phyloP scores from a whole-genome alignment of 2,329 filamentous ascomycete species.

The Trichoderma aggressivum region DNA sequence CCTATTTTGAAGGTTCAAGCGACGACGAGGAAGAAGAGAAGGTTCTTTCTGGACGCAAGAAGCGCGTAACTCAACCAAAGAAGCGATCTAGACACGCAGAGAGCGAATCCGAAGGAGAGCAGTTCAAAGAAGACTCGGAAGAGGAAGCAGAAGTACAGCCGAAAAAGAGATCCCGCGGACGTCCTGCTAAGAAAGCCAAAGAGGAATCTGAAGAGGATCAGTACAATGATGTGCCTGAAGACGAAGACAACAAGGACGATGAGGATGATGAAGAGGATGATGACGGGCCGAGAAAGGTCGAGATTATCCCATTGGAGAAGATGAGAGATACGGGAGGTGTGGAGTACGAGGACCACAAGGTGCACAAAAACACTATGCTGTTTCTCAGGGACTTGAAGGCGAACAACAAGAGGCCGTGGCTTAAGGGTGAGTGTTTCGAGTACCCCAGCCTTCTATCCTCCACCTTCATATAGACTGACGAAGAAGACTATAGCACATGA shows the following conservation, averaged over 20 bases:
- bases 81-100: constrained; percentile 22
- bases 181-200: constrained; percentile 22
- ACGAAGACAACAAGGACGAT: constrained; percentile 23
- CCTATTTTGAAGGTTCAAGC: constrained; percentile 46
- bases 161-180: constrained; percentile 25
- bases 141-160: constrained; percentile 28
- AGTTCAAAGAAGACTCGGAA: constrained; percentile 24
- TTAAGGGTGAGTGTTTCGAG: constrained; percentile 46
- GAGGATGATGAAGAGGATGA: constrained; percentile 39
- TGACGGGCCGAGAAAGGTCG: constrained; percentile 34
- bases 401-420: constrained; percentile 58
- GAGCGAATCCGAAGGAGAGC: constrained; percentile 23
- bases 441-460: background rate
- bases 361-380: constrained; percentile 57
- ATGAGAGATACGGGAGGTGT: constrained; percentile 34
- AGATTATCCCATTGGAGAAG: constrained; percentile 36
- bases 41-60: constrained; percentile 17
- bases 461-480: background rate
- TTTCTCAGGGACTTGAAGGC: constrained; percentile 58
- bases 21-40: constrained; percentile 24
- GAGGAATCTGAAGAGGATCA: constrained; percentile 24
- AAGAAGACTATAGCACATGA: constrained; percentile 61
- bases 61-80: constrained; percentile 28
- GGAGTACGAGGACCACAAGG: constrained; percentile 48
- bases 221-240: constrained; percentile 25